These are phyloP conservation scores for Schoenoplectus tabernaemontani DNA, from an alignment of 202 grass and related monocot species.

Conservation along the genomic window DNA sequence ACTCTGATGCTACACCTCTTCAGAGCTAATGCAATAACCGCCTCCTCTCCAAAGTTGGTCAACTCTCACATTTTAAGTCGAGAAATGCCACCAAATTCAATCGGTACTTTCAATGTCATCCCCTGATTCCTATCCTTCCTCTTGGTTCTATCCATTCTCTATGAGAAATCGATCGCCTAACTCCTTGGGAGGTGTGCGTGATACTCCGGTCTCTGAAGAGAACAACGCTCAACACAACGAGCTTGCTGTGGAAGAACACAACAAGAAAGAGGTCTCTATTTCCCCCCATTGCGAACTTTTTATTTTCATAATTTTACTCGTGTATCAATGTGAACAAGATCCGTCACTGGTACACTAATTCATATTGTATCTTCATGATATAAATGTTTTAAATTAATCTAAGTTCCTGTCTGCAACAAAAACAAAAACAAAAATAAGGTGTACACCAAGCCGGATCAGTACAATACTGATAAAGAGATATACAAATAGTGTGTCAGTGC, in stretches of 20 bases:
- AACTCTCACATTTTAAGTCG: too few relatives aligned
- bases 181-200: constrained; percentile 34
- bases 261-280: constrained; percentile 57
- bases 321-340: background rate
- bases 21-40: too few relatives aligned
- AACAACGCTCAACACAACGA: constrained; percentile 57
- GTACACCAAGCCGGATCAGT: too few relatives aligned
- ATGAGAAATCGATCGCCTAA: constrained; percentile 22
- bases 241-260: constrained; percentile 91
- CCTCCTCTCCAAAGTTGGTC: too few relatives aligned
- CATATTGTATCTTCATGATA: too few relatives aligned
- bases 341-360: background rate
- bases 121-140: background rate
- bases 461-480: too few relatives aligned
- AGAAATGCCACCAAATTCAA: constrained; percentile 5
- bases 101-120: background rate
- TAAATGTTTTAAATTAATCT: too few relatives aligned
- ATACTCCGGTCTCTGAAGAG: constrained; percentile 28
- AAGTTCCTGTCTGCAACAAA: too few relatives aligned
- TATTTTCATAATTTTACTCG: background rate
- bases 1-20: too few relatives aligned
- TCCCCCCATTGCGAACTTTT: background rate
- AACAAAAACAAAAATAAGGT: too few relatives aligned
- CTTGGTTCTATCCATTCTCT: background rate
- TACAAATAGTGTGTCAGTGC: too few relatives aligned